These are phyloP conservation scores for Perkinsela sp. DNA, from an alignment of 208 protist genomes.

Conservation along the genomic window DNA sequence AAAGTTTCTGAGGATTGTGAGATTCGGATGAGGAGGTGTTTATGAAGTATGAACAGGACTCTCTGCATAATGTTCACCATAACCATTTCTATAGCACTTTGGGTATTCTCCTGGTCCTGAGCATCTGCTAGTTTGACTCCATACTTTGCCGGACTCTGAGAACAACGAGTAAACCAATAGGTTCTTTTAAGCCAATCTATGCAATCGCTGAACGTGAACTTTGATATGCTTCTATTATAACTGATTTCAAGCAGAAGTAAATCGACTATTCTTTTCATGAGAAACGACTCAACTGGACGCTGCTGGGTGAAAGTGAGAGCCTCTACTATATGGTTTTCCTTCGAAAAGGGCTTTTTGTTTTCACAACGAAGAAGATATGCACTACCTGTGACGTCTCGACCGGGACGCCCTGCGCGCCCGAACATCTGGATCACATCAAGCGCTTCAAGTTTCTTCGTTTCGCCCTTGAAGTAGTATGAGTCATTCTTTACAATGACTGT, in stretches of 20 bases:
- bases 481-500: slow-evolving; percentile 99
- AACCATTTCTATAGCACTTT: too few relatives aligned
- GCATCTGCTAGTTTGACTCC: slow-evolving; percentile 18
- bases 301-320: slow-evolving; percentile 90
- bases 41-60: slow-evolving; percentile 1
- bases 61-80: too few relatives aligned
- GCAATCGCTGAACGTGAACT: too few relatives aligned
- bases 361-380: slow-evolving; percentile 10
- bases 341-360: not conserved
- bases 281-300: slow-evolving; percentile 94
- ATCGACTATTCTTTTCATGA: slow-evolving; percentile 76
- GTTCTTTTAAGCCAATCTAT: slow-evolving; percentile 88
- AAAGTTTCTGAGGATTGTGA: too few relatives aligned
- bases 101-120: too few relatives aligned
- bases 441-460: slow-evolving; percentile 73
- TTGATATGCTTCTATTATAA: not conserved
- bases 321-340: slow-evolving; percentile 69
- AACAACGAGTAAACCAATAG: slow-evolving; percentile 95
- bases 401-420: slow-evolving; percentile 86
- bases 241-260: slow-evolving; percentile 94
- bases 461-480: slow-evolving; percentile 87
- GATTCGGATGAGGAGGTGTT: not conserved
- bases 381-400: slow-evolving; percentile 73
- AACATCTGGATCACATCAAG: slow-evolving; percentile 99
- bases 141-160: slow-evolving; percentile 76